phyloP scores from a whole-genome alignment of 371 early-diverging fungal genomes.

The Mortierella sp. region DNA sequence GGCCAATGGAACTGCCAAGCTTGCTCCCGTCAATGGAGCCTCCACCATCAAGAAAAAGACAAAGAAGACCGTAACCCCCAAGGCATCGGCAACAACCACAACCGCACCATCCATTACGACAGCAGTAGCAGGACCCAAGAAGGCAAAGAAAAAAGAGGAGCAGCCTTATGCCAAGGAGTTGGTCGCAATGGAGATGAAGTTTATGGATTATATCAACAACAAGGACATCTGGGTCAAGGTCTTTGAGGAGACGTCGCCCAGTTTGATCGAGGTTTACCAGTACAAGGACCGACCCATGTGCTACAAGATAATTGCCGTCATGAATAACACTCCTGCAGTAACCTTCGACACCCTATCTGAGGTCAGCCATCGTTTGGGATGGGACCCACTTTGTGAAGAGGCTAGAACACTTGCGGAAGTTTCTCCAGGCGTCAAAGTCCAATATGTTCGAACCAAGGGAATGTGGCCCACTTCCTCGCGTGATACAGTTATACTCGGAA shows the following conservation, averaged over 20 bases:
- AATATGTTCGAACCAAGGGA: conserved; percentile 66
- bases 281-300: conserved; percentile 63
- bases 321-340: conserved; percentile 58
- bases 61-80: conserved; percentile 11
- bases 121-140: neutral
- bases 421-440: conserved; percentile 59
- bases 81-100: neutral
- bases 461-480: conserved; percentile 73
- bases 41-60: conserved; percentile 21
- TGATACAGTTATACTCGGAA: conserved; percentile 66
- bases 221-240: conserved; percentile 59
- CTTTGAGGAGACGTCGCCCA: conserved; percentile 41
- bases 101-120: neutral
- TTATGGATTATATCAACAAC: conserved; percentile 52
- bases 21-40: conserved; percentile 3
- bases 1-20: conserved; percentile 10
- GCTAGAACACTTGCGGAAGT: conserved; percentile 59
- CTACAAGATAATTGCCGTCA: conserved; percentile 62
- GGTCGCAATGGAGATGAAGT: conserved; percentile 50
- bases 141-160: conserved; percentile 19
- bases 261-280: conserved; percentile 61
- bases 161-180: conserved; percentile 47
- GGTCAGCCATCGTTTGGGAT: conserved; percentile 60
- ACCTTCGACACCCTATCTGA: conserved; percentile 69
- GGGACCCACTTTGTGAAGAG: conserved; percentile 71